Conservation (phyloP, 1,139 yeast species). For the Arxiozyma heterogenica region DNA sequence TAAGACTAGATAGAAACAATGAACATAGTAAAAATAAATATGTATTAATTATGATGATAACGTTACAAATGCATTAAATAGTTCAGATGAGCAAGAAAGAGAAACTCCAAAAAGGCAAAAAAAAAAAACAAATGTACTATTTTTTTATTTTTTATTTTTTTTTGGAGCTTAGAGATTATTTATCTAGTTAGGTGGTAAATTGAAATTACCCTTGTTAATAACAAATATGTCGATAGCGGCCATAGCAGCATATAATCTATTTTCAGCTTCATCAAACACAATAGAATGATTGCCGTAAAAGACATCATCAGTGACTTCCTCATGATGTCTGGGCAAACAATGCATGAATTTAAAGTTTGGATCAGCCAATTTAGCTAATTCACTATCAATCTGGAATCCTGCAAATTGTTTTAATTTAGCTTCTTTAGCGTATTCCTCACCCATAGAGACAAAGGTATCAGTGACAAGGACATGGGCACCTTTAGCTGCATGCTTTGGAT, state of each 20-base stretch:
- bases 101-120: no score
- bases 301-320: conserved; percentile 89
- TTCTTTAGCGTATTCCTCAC: conserved; percentile 74
- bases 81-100: background rate
- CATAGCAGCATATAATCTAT: conserved; percentile 91
- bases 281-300: conserved; percentile 77
- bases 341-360: conserved; percentile 87
- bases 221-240: conserved; percentile 88
- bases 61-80: conserved; percentile 1
- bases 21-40: background rate
- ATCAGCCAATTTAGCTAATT: conserved; percentile 52
- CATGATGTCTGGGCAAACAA: conserved; percentile 89
- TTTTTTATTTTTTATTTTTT: no score
- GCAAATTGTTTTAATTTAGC: conserved; percentile 68
- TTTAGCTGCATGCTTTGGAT: conserved; percentile 62
- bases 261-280: conserved; percentile 93
- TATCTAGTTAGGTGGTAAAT: conserved; percentile 1
- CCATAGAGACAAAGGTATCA: conserved; percentile 98
- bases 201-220: conserved; percentile 60
- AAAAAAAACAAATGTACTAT: no score
- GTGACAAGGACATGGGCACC: conserved; percentile 80
- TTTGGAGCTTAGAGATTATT: background rate
- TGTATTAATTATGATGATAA: background rate
- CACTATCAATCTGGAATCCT: conserved; percentile 74
- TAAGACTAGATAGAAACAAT: background rate